Base-by-base conservation (phyloP, 2,329 filamentous ascomycete species). In the Sporothrix brunneoviolacea region DNA sequence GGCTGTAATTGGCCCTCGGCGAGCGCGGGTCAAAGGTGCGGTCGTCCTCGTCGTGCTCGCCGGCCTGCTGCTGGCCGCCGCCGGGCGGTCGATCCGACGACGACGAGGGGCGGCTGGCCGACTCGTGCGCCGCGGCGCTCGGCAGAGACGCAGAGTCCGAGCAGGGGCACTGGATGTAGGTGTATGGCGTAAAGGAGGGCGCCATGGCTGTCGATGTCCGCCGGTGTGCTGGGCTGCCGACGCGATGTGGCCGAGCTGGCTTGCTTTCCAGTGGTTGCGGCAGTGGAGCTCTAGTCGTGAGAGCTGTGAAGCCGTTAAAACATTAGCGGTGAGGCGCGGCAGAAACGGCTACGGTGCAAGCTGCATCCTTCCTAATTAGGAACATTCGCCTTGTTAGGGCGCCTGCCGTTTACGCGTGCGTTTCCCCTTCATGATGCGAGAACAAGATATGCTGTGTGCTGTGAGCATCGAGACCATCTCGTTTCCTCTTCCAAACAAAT, bases 1-100 rank as follows among this genome's bases (percentile, higher is more conserved):
- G 75, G 58, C 89, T 91, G 73, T 89, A 97, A 66, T 90, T 93
- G 52, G 93, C 87, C 33, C 91, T 84, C 15, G 87, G 80, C 54
- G 84, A 83, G 60, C 86, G 83, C 2, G 93, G 90, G 64, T 98
- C 87, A 66, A 98, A 95, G 4, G 88, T 85, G 55, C 78, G 76
- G 52, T 88, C 87, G 57, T 89, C 85, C 53, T 87, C 83, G 45
- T 88, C 83, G 24, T 78, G 70, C 4, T 79, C 48, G 22, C 16
- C 51, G 9, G 33, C 35, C 9, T 28, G 51, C 44, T 37, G 54
- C 27, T 65, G 65, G 47, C 69, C 68, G 30, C 67, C 60, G 21
- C 60, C 57, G 33, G 58, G 52, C 18, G 60, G 56, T 6, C 57
- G 32, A 59, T 47, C 30, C 37, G 57, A 28, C 18, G 46, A 28